A percentile compares a stretch with the other conserved stretches of the same genome.
These are phyloP conservation scores for Lipomyces anomalus DNA, from an alignment of 805 yeast species.

Conservation along the genomic window DNA sequence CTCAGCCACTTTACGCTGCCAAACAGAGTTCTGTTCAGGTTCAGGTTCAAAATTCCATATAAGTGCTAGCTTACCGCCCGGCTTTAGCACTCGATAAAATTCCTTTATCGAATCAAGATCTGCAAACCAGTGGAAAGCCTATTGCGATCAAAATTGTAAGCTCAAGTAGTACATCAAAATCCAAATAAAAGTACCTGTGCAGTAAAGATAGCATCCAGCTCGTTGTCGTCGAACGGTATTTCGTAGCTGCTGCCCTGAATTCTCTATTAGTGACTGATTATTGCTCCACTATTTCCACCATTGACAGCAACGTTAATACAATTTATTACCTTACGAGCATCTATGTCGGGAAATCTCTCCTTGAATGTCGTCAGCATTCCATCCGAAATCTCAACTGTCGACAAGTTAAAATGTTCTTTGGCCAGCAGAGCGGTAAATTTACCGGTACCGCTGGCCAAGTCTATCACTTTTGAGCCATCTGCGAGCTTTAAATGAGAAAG, in stretches of 20 bases:
- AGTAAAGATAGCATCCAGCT: slow-evolving; percentile 46
- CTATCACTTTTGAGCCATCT: slow-evolving; percentile 35
- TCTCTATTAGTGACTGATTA: too few species aligned
- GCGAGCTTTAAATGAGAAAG: slow-evolving; percentile 37
- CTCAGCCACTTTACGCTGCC: slow-evolving; percentile 39
- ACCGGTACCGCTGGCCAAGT: slow-evolving; percentile 61
- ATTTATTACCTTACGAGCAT: too few species aligned
- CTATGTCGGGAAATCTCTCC: slow-evolving; percentile 43
- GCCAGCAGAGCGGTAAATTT: slow-evolving; percentile 49
- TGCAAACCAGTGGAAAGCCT: slow-evolving; percentile 63
- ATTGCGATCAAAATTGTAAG: neutral
- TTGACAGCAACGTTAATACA: too few species aligned
- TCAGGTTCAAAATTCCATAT: slow-evolving; percentile 54
- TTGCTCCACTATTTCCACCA: too few species aligned
- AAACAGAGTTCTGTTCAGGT: slow-evolving; percentile 27
- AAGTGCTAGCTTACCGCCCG: slow-evolving; percentile 46
- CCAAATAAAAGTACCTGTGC: slow-evolving; percentile 38
- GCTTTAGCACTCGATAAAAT: slow-evolving; percentile 46
- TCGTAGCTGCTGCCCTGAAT: slow-evolving; percentile 42
- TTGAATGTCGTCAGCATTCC: slow-evolving; percentile 52
- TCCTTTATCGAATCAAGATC: slow-evolving; percentile 45
- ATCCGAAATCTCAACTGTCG: slow-evolving; percentile 49
- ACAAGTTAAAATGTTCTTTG: slow-evolving; percentile 39
- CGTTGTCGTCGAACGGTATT: slow-evolving; percentile 42
- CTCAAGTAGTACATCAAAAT: neutral